Evolutionary conservation across 2,329 filamentous ascomycete genomes (phyloP).

Genomic region (Neurospora sp.): DNA sequence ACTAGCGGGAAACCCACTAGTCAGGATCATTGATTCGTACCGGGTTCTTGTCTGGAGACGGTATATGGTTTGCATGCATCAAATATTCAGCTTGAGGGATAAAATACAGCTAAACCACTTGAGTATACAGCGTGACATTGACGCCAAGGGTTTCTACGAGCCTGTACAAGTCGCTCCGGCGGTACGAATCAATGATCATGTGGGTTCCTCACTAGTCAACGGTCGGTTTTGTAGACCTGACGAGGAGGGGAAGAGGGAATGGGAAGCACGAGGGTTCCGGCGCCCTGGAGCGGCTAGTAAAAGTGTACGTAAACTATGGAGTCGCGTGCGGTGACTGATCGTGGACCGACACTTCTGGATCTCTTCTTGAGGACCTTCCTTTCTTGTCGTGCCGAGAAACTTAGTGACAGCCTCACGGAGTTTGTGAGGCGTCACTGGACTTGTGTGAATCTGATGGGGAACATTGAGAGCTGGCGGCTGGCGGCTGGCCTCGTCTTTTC

Average conservation of each 20-base stretch:
- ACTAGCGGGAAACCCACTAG: too few species aligned
- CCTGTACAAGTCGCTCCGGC: too few species aligned
- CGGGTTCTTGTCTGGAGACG: too few species aligned
- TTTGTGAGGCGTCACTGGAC: neutral
- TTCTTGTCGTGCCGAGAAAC: conserved; percentile 12
- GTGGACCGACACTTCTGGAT: neutral
- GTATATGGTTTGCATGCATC: too few species aligned
- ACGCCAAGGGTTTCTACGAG: too few species aligned
- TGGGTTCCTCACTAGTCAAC: too few species aligned
- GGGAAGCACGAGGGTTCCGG: neutral
- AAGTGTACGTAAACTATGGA: neutral
- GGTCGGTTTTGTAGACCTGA: too few species aligned
- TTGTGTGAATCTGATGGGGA: neutral
- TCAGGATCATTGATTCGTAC: too few species aligned
- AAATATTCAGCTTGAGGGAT: too few species aligned
- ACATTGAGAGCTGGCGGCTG: neutral
- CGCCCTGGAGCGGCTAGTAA: neutral
- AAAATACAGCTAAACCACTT: too few species aligned
- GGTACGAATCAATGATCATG: too few species aligned
- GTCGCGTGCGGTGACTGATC: neutral
- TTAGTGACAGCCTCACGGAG: neutral
- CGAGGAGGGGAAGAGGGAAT: neutral
- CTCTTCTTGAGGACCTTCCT: conserved; percentile 15
- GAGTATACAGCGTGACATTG: too few species aligned
- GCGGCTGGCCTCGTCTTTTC: neutral